phyloP scores from a whole-genome alignment of 345 rosid genomes.

The Citropsis articulata region DNA sequence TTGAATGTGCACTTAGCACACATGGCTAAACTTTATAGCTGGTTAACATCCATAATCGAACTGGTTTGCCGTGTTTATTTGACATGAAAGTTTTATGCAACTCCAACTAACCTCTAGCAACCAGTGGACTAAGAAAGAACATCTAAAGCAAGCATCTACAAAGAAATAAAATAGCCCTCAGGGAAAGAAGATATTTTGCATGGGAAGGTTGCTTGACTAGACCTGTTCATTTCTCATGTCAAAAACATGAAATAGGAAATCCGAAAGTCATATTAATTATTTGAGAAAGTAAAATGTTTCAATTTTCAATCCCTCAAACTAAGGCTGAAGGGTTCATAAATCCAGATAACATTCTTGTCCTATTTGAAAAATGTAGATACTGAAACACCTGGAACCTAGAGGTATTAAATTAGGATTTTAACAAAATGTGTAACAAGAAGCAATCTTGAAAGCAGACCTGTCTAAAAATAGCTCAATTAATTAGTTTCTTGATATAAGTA shows the following conservation, averaged over 20 bases:
- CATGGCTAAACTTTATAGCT: not conserved
- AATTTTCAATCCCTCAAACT: not conserved
- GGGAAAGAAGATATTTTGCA: not conserved
- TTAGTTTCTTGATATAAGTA: not conserved
- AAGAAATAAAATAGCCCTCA: not conserved
- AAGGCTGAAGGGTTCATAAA: not conserved
- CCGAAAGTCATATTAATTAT: not conserved
- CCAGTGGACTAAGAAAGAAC: not conserved
- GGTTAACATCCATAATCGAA: not conserved
- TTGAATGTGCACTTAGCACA: not conserved
- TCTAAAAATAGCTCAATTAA: not conserved
- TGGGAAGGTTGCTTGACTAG: not conserved
- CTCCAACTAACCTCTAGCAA: not conserved
- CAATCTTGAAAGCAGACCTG: not conserved
- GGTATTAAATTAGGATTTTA: not conserved
- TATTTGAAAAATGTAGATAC: not conserved
- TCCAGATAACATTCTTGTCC: not conserved
- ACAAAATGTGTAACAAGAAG: not conserved
- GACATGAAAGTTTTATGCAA: not conserved
- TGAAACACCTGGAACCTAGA: not conserved
- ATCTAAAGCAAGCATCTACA: not conserved
- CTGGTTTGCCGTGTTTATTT: not conserved
- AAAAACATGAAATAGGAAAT: not conserved
- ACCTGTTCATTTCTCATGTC: not conserved
- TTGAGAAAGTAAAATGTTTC: not conserved